Percentiles rank a stretch among this genome's conserved stretches.
Evolutionary conservation across 331 rosid genomes (phyloP).

Genomic region (Acacia pycnantha): DNA sequence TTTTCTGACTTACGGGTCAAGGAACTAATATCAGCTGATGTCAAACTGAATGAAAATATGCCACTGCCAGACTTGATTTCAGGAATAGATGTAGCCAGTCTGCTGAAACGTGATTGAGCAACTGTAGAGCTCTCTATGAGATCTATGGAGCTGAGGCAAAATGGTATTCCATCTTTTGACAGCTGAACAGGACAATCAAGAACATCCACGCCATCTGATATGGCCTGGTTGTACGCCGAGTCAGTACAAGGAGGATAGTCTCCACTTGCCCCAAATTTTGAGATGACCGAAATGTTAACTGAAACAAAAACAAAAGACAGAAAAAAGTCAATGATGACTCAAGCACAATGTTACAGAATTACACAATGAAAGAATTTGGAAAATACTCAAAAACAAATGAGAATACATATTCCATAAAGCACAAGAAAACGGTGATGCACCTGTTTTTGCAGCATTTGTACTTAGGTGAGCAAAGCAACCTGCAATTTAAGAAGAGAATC

Average conservation of each 20-base stretch:
- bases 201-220: slow-evolving; percentile 71
- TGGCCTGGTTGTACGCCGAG: slow-evolving; percentile 63
- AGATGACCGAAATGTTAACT: slow-evolving; percentile 72
- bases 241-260: slow-evolving; percentile 81
- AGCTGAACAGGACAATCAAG: slow-evolving; percentile 97
- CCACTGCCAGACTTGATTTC: slow-evolving; percentile 56
- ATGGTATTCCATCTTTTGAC: slow-evolving; percentile 73
- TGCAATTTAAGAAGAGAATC: slow-evolving; percentile 45
- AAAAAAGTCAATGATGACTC: slow-evolving; percentile 34
- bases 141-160: slow-evolving; percentile 74
- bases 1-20: slow-evolving; percentile 64
- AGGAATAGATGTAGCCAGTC: slow-evolving; percentile 39
- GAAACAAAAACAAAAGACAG: slow-evolving; percentile 24
- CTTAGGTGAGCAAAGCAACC: slow-evolving; percentile 76
- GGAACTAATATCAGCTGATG: slow-evolving; percentile 52
- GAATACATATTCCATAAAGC: slow-evolving; percentile 12
- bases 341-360: slow-evolving; percentile 3
- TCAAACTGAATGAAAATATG: slow-evolving; percentile 72
- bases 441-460: slow-evolving; percentile 46
- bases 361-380: slow-evolving; percentile 12
- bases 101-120: slow-evolving; percentile 48
- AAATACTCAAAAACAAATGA: slow-evolving; percentile 11
- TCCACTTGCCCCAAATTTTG: slow-evolving; percentile 92
- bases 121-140: slow-evolving; percentile 71
- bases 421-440: slow-evolving; percentile 39